Percentiles rank a stretch among this genome's conserved stretches.
Evolutionary conservation across 495 filamentous ascomycete genomes (phyloP).

Genomic region (Pseudoneurospora amorphoporcata): DNA sequence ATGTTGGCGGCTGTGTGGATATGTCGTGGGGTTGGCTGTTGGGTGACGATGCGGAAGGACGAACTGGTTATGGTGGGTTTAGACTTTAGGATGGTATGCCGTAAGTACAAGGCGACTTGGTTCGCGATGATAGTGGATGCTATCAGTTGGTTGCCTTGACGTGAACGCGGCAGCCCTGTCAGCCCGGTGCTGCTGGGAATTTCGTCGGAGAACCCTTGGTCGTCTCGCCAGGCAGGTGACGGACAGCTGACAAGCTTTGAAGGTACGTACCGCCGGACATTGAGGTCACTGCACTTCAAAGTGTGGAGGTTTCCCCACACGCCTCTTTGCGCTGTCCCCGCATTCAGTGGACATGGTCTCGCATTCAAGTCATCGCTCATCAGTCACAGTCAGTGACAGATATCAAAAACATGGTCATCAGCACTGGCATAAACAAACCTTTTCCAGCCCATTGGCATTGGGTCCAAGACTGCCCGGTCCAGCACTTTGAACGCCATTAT

Average conservation of each 20-base stretch:
- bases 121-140: background rate
- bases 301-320: background rate
- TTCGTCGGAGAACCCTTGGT: background rate
- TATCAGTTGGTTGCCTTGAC: background rate
- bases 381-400: background rate
- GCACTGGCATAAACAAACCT: background rate
- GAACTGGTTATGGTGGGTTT: background rate
- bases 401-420: background rate
- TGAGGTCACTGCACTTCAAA: background rate
- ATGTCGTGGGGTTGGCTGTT: background rate
- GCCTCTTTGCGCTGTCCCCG: background rate
- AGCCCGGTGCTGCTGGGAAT: background rate
- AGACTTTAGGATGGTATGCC: background rate
- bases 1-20: constrained; percentile 25
- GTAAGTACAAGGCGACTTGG: background rate
- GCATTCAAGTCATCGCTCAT: background rate
- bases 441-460: background rate
- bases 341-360: background rate
- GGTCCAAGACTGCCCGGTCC: background rate
- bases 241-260: background rate
- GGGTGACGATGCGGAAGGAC: background rate
- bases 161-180: background rate
- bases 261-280: background rate
- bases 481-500: background rate
- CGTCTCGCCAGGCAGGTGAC: background rate